Percentiles rank a stretch among this genome's conserved stretches.
phyloP scores from a whole-genome alignment of 768 basidiomycete species.

The Lactarius evosmus region DNA sequence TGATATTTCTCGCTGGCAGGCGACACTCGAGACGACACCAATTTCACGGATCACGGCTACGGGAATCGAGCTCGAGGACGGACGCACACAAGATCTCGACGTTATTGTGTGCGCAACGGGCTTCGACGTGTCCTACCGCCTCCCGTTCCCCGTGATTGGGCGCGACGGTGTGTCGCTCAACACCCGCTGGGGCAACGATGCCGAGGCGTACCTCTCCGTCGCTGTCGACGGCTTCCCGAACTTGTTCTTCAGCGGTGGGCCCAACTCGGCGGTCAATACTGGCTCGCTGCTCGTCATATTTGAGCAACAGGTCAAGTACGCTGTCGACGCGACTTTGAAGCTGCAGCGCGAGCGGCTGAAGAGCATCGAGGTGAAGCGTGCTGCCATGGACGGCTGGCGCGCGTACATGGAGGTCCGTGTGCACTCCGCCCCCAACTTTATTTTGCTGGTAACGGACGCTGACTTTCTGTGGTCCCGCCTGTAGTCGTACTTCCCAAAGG shows the following conservation, averaged over 20 bases:
- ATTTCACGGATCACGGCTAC: slow-evolving; percentile 52
- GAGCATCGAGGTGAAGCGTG: too few species aligned
- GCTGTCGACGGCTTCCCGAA: slow-evolving; percentile 68
- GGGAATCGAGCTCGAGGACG: slow-evolving; percentile 58
- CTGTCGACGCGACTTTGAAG: slow-evolving; percentile 52
- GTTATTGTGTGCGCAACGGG: slow-evolving; percentile 63
- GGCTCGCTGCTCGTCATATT: slow-evolving; percentile 55
- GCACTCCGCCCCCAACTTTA: slow-evolving; percentile 16
- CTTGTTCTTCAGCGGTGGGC: slow-evolving; percentile 56
- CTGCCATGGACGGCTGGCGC: slow-evolving; percentile 61
- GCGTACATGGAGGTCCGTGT: slow-evolving; percentile 58
- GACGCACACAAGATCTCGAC: slow-evolving; percentile 52
- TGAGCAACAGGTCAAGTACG: slow-evolving; percentile 57
- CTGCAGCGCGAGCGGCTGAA: slow-evolving; percentile 59
- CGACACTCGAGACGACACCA: slow-evolving; percentile 42
- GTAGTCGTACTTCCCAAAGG: slow-evolving; percentile 49
- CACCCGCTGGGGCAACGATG: slow-evolving; percentile 50
- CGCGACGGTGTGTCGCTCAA: slow-evolving; percentile 50
- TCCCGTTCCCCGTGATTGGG: slow-evolving; percentile 52
- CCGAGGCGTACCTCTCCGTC: slow-evolving; percentile 55
- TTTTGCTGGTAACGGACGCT: not conserved
- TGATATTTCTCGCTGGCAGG: slow-evolving; percentile 41
- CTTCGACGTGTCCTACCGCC: slow-evolving; percentile 49
- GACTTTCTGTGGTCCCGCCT: slow-evolving; percentile 4
- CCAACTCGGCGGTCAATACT: slow-evolving; percentile 53